Percentiles rank a stretch among this genome's conserved stretches.
Evolutionary conservation across 805 yeast species (phyloP).

Genomic region (Wickerhamiella domercqiae): DNA sequence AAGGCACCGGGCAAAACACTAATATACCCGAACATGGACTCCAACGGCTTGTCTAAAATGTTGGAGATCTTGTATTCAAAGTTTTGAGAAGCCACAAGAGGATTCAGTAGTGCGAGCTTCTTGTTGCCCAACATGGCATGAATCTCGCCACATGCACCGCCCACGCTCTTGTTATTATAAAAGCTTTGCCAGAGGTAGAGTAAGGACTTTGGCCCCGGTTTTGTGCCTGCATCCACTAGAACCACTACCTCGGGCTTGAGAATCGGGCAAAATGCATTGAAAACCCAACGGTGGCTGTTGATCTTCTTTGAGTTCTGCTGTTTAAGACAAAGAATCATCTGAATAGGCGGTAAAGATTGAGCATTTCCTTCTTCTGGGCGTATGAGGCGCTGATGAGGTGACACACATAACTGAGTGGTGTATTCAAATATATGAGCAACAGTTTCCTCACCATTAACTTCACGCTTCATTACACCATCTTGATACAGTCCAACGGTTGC

Average conservation of each 20-base stretch:
- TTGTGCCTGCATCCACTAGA: slow-evolving; percentile 50
- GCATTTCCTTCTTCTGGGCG: slow-evolving; percentile 40
- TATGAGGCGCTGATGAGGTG: slow-evolving; percentile 31
- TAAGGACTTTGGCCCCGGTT: slow-evolving; percentile 42
- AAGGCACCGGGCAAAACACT: slow-evolving; percentile 57
- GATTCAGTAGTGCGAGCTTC: slow-evolving; percentile 31
- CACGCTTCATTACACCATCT: slow-evolving; percentile 47
- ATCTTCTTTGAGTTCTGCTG: slow-evolving; percentile 50
- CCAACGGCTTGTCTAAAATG: slow-evolving; percentile 52
- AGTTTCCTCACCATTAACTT: slow-evolving; percentile 43
- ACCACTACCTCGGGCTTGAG: slow-evolving; percentile 43
- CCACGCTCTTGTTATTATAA: slow-evolving; percentile 41
- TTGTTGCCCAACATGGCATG: slow-evolving; percentile 41
- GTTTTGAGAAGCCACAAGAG: slow-evolving; percentile 50
- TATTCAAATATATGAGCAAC: slow-evolving; percentile 54
- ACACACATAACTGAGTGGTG: slow-evolving; percentile 36
- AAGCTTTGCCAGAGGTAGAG: slow-evolving; percentile 50
- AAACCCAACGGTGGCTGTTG: slow-evolving; percentile 56
- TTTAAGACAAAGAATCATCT: slow-evolving; percentile 44
- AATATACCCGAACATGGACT: slow-evolving; percentile 48
- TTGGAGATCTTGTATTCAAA: slow-evolving; percentile 55
- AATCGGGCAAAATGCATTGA: slow-evolving; percentile 45
- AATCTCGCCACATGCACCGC: slow-evolving; percentile 63
- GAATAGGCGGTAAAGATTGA: slow-evolving; percentile 40
- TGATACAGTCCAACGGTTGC: slow-evolving; percentile 54